Conservation (phyloP, 2,329 filamentous ascomycete species). For the Botrytis fabae region DNA sequence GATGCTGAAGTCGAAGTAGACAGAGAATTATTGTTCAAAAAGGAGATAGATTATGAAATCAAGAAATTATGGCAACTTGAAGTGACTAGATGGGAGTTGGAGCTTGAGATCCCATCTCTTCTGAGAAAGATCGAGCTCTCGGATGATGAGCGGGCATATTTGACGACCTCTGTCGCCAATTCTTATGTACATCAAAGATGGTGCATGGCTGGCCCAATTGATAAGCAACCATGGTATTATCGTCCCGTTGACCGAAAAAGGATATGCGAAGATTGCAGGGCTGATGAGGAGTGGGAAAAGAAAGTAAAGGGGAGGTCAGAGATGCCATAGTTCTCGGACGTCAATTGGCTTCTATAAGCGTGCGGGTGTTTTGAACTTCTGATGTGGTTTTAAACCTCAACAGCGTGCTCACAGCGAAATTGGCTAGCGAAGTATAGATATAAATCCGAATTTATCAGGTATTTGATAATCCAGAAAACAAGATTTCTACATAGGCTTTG, state of each 20-base stretch:
- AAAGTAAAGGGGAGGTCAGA: not conserved
- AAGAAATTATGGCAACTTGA: not conserved
- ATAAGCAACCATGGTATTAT: not conserved
- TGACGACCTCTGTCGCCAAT: not conserved
- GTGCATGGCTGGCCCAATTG: not conserved
- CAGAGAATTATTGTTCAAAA: not conserved
- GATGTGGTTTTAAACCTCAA: too few species aligned
- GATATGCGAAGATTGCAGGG: not conserved
- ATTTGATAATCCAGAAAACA: not conserved
- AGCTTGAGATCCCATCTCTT: not conserved
- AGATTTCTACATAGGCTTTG: fast-evolving
- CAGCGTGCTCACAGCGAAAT: not conserved
- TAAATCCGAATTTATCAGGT: not conserved
- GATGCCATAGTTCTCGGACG: not conserved
- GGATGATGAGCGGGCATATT: not conserved
- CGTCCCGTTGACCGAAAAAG: not conserved
- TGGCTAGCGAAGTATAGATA: not conserved
- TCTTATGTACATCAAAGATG: not conserved
- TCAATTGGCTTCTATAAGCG: not conserved
- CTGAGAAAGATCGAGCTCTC: not conserved
- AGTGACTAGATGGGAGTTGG: not conserved
- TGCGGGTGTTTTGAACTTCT: not conserved
- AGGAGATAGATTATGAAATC: not conserved
- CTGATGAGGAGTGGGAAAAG: not conserved
- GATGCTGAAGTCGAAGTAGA: not conserved